Base-by-base conservation (phyloP, 129 eudicot genomes). In the Kitagawia praeruptora region DNA sequence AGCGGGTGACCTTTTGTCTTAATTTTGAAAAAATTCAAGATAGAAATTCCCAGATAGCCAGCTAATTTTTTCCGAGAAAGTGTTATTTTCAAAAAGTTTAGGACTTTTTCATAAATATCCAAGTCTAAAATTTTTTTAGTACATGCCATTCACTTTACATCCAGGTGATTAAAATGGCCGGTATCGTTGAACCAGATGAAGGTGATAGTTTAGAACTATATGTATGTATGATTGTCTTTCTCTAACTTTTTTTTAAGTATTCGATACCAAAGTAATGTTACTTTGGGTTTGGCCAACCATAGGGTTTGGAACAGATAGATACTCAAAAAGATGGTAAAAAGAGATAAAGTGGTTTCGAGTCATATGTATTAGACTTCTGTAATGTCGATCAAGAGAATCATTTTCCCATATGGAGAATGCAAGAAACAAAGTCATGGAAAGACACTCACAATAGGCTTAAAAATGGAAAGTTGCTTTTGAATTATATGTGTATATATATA, bases 401-500 rank as follows among this genome's bases (percentile, higher is more conserved):
- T 74, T 74, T 74, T 46, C 77, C 18, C 58, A 27, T 45, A 27
- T 14, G 23, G 38, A 74, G 28, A 38, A 0, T 27, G 25, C 31
- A 74, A 74, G 54, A 23, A 74, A 74, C 47, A 41, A 23, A 11
- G 56, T 12, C 48, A 8, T 45, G 31, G 77, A 74, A 45, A 44
- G 56, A 44, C 56, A n/a, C 40, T 56, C 31, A 56, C 56, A 44
- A 74, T 25, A 25, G 56, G n/a, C 58, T 58, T 58, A 9, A 2
- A 58, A n/a, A 19, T 74, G 77, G 48, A 74, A 74, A 74, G 77
- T 74, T 74, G 53, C 77, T 74, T 41, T 42, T 74, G 54, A 74
- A 74, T 74, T 74, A 44, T 44, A 74, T 74, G 77, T 42, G 9
- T 58, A 1, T 53, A n/a, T 58, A 1, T 53, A 3, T 58, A 9